These are phyloP conservation scores for Syncephalis fuscata DNA, from an alignment of 371 early-diverging fungal species.

Conservation along the genomic window DNA sequence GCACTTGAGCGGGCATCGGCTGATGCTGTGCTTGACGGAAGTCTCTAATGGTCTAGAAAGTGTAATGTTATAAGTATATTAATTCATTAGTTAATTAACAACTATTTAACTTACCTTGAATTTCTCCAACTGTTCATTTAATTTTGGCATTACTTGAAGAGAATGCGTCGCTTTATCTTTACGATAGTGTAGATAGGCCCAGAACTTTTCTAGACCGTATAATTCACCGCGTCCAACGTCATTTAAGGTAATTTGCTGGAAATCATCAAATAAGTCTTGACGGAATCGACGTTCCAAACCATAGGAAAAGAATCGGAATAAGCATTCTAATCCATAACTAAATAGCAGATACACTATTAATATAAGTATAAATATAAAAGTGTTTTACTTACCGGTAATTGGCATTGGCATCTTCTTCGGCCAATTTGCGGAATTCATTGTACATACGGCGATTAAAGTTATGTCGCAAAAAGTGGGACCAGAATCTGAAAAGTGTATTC, in stretches of 20 bases:
- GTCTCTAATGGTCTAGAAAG: too few relatives aligned
- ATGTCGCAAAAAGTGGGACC: conserved; percentile 94
- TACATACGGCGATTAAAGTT: conserved; percentile 89
- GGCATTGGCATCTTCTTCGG: conserved; percentile 79
- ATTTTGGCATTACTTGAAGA: neutral
- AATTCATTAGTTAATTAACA: too few relatives aligned
- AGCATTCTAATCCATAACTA: conserved; percentile 80
- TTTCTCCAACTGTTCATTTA: neutral
- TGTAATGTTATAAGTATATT: too few relatives aligned
- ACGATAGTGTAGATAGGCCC: conserved; percentile 86
- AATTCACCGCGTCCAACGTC: conserved; percentile 59
- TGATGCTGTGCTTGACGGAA: too few relatives aligned
- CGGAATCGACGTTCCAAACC: conserved; percentile 85
- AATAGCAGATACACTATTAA: too few relatives aligned
- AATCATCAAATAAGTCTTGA: conserved; percentile 69
- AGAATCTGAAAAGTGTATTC: conserved; percentile 96
- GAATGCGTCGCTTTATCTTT: conserved; percentile 39
- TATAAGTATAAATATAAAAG: too few relatives aligned
- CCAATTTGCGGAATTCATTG: conserved; percentile 75
- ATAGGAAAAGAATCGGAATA: conserved; percentile 93
- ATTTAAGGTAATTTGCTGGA: conserved; percentile 59
- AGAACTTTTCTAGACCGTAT: conserved; percentile 93
- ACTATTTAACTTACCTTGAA: neutral
- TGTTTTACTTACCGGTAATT: conserved; percentile 40
- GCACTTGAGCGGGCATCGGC: too few relatives aligned